These are phyloP conservation scores for Oryza punctata DNA, from an alignment of 176 grass and related monocot species.

Conservation along the genomic window DNA sequence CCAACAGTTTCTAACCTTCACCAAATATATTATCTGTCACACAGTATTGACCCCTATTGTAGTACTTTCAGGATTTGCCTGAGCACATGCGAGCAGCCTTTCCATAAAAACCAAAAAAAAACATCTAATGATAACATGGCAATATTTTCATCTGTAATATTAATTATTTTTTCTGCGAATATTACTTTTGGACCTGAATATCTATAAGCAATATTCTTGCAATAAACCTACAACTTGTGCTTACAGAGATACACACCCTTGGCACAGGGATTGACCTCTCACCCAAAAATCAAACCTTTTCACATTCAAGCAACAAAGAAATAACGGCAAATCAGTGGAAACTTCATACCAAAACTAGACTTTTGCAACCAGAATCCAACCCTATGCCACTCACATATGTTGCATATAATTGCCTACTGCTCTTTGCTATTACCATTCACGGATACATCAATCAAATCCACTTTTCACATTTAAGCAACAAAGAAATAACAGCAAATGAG, in stretches of 20 bases:
- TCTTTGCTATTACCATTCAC: background rate
- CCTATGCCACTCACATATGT: background rate
- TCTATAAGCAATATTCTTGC: background rate
- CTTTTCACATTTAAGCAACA: background rate
- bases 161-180: background rate
- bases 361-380: background rate
- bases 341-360: background rate
- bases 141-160: background rate
- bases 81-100: background rate
- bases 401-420: background rate
- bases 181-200: background rate
- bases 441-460: conserved; percentile 9
- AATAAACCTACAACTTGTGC: background rate
- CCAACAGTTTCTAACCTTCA: background rate
- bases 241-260: background rate
- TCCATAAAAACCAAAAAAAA: background rate
- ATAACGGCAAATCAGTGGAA: background rate
- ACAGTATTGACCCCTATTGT: conserved; percentile 2
- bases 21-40: background rate
- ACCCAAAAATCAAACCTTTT: background rate
- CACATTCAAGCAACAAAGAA: background rate
- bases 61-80: background rate
- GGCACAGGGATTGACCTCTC: background rate
- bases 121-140: background rate
- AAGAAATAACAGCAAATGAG: background rate